These are phyloP conservation scores for Hanseniaspora osmophila DNA, from an alignment of 805 yeast genomes.

Conservation along the genomic window DNA sequence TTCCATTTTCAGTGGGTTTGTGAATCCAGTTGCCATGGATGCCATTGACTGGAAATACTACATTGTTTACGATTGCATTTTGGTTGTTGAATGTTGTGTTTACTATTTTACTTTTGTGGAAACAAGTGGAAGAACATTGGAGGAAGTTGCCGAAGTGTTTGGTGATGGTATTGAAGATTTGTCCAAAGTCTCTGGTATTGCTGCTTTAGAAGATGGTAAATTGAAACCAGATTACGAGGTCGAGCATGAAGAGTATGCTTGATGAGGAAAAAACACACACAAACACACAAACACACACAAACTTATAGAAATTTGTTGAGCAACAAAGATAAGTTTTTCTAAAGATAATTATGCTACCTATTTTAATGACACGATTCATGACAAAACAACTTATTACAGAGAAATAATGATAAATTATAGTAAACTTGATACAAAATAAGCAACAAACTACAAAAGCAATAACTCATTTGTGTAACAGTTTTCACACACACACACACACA, in stretches of 20 bases:
- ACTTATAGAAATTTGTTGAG: no score
- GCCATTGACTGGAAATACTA: constrained; percentile 25
- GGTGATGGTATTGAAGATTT: constrained; percentile 15
- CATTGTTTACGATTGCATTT: constrained; percentile 23
- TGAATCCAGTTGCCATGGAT: constrained; percentile 27
- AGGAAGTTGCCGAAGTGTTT: constrained; percentile 25
- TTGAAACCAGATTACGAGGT: not conserved
- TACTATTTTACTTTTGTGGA: constrained; percentile 24
- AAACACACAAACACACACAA: no score
- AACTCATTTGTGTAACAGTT: no score
- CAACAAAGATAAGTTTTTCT: no score
- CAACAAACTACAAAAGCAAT: no score
- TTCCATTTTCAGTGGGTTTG: constrained; percentile 23
- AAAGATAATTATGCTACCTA: no score
- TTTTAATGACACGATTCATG: no score
- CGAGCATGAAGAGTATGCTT: not conserved
- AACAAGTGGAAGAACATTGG: constrained; percentile 26
- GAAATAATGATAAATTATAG: no score
- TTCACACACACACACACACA: no score
- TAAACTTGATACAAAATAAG: no score
- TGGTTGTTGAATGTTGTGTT: constrained; percentile 19
- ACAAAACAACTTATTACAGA: no score
- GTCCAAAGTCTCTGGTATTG: constrained; percentile 1
- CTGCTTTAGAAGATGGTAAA: constrained; percentile 3
- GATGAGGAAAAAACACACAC: no score